Evolutionary conservation across 805 yeast species (phyloP), one percentile per base, ranked within the genome.

Genomic region (Myxozyma melibiosi): DNA sequence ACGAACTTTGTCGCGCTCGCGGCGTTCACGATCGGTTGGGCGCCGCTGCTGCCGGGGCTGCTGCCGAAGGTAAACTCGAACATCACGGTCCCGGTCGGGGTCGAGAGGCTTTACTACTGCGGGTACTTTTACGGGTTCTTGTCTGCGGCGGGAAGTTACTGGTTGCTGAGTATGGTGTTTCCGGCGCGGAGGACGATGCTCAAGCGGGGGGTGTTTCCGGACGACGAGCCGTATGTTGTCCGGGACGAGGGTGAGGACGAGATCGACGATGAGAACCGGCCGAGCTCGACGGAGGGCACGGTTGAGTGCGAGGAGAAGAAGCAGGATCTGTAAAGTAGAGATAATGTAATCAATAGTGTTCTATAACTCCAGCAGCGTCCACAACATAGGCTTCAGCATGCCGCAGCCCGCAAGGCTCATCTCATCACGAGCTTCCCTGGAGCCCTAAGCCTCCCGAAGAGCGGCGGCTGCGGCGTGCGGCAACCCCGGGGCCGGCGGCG

Each of bases 1-100:
- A 48, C 74, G 55, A 77, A 79, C 65, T 74, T 74, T 72, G 70
- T 78, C 61, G 75, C 74, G 11, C 47, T 77, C 13, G 43, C 68
- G 4, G 69, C 76, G 9, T 78, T 78, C 74, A 34, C 71, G 2
- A 61, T 58, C 37, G 72, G 70, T 14, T 55, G 61, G 61, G 54
- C 28, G 2, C 61, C 61, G 13, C 11, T 56, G 11, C 35, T 54
- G 2, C 61, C 61, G 3, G 61, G 61, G 3, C 37, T 56, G 18
- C 30, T 56, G 9, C 53, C 61, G 4, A 34, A 48, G 1, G 53
- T 64, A n/a, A 55, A 53, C 34, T 13, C 20, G 13, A 35, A 42
- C 40, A 52, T 55, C 14, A 18, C 3, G 13, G 61, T 58, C 7
- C 38, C 42, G 13, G 16, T 13, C 25, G 57, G 55, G 6, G 41